Percentiles rank a stretch among this genome's conserved stretches.
phyloP scores from a whole-genome alignment of 305 asterid genomes.

The Lippia alba region DNA sequence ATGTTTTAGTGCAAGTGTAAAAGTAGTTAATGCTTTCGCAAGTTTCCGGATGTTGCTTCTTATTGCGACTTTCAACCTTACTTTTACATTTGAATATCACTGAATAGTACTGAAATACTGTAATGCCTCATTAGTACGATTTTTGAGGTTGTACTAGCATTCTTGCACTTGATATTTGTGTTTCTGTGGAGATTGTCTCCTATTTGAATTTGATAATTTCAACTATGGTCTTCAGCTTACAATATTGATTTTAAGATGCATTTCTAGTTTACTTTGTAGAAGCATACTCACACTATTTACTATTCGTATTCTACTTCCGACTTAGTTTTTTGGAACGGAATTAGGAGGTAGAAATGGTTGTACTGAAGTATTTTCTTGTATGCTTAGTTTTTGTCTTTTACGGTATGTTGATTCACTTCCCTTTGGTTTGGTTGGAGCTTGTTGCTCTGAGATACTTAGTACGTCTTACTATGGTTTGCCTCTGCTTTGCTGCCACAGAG shows the following conservation, averaged over 20 bases:
- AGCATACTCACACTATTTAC: neutral
- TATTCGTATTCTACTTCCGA: slow-evolving; percentile 2
- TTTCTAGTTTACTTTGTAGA: slow-evolving; percentile 8
- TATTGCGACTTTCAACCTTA: slow-evolving; percentile 23
- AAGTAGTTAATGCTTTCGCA: slow-evolving; percentile 15
- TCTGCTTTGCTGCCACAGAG: slow-evolving; percentile 33
- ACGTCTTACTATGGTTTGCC: slow-evolving; percentile 30
- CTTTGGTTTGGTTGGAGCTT: slow-evolving; percentile 31
- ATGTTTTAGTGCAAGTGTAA: slow-evolving; percentile 20
- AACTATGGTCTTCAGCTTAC: neutral
- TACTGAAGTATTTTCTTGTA: slow-evolving; percentile 8
- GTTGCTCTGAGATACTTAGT: slow-evolving; percentile 22
- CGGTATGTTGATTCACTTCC: slow-evolving; percentile 14
- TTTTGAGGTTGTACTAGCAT: slow-evolving; percentile 12
- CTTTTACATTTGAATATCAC: neutral
- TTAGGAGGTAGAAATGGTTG: slow-evolving; percentile 10
- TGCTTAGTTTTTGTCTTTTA: slow-evolving; percentile 8
- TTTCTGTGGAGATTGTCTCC: slow-evolving; percentile 24
- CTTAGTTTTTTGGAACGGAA: slow-evolving; percentile 5
- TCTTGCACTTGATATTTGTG: slow-evolving; percentile 17
- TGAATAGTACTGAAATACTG: neutral
- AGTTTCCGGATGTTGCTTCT: slow-evolving; percentile 20
- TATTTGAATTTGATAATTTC: neutral
- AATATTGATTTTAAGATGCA: neutral
- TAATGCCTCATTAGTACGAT: neutral